Conservation (phyloP, 179 eudicot species). For the Sideroxylon spinosum region DNA sequence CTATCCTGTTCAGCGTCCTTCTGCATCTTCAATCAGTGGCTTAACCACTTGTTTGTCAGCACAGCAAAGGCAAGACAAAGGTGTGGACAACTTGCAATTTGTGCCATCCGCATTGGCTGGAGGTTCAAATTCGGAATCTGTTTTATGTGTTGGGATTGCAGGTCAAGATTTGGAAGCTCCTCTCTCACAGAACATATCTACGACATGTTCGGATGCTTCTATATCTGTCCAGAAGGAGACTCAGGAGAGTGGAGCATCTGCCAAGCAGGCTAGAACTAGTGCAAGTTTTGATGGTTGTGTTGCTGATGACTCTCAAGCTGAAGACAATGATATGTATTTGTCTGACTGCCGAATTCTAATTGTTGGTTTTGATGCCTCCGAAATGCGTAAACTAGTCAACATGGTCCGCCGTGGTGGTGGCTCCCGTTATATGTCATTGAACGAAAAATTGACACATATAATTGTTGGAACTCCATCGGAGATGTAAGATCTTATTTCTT, state of each 20-base stretch:
- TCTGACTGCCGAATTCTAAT: conserved; percentile 81
- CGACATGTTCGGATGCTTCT: conserved; percentile 36
- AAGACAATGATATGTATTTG: conserved; percentile 81
- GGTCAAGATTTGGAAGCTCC: conserved; percentile 57
- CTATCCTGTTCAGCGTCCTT: conserved; percentile 57
- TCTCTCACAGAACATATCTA: conserved; percentile 46
- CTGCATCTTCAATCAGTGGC: conserved; percentile 36
- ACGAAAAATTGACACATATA: conserved; percentile 83
- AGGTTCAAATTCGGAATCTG: conserved; percentile 44
- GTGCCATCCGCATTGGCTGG: conserved; percentile 37
- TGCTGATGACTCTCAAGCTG: conserved; percentile 86
- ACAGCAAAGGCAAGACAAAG: conserved; percentile 48
- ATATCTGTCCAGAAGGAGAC: conserved; percentile 31
- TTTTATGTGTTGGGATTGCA: conserved; percentile 36
- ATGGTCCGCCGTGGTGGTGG: conserved; percentile 96
- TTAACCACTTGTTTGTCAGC: conserved; percentile 31
- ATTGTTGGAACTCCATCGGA: conserved; percentile 88
- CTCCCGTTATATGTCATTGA: conserved; percentile 80
- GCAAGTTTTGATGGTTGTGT: conserved; percentile 49
- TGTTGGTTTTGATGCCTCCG: conserved; percentile 72
- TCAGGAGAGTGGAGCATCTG: conserved; percentile 30
- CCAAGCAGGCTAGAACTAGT: conserved; percentile 34
- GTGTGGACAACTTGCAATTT: conserved; percentile 36
- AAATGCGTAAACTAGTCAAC: conserved; percentile 68
- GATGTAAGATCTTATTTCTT: conserved; percentile 44